Percentiles rank a stretch among this genome's conserved stretches.
Evolutionary conservation across 140 eudicot species (phyloP).

Genomic region (Cichorium intybus): DNA sequence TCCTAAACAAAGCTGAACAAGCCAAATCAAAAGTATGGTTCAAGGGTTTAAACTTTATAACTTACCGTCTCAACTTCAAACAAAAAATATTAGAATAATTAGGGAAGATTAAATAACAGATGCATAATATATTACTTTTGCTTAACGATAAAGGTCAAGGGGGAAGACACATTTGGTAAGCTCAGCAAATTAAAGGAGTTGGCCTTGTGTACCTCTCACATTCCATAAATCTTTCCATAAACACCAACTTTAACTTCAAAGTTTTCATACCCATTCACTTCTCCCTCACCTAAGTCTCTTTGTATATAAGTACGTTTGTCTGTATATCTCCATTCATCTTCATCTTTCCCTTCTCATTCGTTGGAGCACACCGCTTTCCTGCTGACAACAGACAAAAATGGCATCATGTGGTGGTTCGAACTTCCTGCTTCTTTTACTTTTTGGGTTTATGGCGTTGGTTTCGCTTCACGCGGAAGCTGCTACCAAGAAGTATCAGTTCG

Average conservation of each 20-base stretch:
- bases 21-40: too few relatives aligned
- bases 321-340: conserved; percentile 17
- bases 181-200: conserved; percentile 16
- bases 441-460: conserved; percentile 26
- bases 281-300: conserved; percentile 23
- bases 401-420: conserved; percentile 20
- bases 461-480: conserved; percentile 47
- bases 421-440: conserved; percentile 17
- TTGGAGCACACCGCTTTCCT: background rate
- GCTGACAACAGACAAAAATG: conserved; percentile 26
- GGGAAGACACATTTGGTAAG: background rate
- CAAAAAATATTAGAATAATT: background rate
- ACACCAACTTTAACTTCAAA: conserved; percentile 46
- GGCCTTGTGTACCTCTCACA: conserved; percentile 32
- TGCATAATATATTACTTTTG: conserved; percentile 21
- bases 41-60: too few relatives aligned
- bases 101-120: background rate
- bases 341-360: background rate
- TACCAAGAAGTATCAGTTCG: conserved; percentile 54
- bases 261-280: conserved; percentile 35
- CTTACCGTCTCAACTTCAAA: too few relatives aligned
- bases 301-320: background rate
- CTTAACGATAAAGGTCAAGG: conserved; percentile 35
- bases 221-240: background rate
- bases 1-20: too few relatives aligned